A percentile compares a stretch with the other conserved stretches of the same genome.
phyloP scores from a whole-genome alignment of 2,329 filamentous ascomycete genomes.

The Lecanicillium sp. region DNA sequence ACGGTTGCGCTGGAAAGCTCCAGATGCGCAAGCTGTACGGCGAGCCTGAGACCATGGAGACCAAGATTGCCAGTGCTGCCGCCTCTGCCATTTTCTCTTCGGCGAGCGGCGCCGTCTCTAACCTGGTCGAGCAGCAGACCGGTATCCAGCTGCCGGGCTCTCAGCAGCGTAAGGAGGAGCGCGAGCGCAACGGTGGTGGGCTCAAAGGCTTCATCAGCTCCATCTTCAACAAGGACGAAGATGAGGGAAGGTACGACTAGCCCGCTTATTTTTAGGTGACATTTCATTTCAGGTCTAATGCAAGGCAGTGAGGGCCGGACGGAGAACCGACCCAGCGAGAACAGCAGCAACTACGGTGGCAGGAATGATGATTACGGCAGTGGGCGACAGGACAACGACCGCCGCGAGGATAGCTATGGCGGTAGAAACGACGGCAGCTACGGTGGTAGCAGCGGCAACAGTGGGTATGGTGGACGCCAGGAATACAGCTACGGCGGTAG shows the following conservation, averaged over 20 bases:
- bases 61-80: conserved; percentile 50
- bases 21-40: conserved; percentile 65
- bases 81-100: conserved; percentile 52
- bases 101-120: conserved; percentile 47
- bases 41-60: conserved; percentile 43
- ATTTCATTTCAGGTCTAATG: conserved; percentile 4
- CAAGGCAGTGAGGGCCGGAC: conserved; percentile 6
- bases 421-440: not conserved
- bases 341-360: conserved; percentile 4
- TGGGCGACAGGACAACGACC: conserved; percentile 19
- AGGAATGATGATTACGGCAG: conserved; percentile 32
- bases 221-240: conserved; percentile 60
- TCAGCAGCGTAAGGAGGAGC: conserved; percentile 29
- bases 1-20: conserved; percentile 74
- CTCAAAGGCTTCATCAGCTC: conserved; percentile 68
- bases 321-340: conserved; percentile 1
- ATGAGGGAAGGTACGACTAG: conserved; percentile 46
- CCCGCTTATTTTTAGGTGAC: not conserved
- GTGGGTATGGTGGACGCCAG: conserved; percentile 15
- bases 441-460: not conserved
- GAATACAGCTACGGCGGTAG: conserved; percentile 19
- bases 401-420: conserved; percentile 15
- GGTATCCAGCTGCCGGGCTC: conserved; percentile 35
- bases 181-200: conserved; percentile 54
- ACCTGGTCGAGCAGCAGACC: conserved; percentile 40